Conservation (phyloP, 2,329 filamentous ascomycete genomes). For the Ophioceras dolichostomum region DNA sequence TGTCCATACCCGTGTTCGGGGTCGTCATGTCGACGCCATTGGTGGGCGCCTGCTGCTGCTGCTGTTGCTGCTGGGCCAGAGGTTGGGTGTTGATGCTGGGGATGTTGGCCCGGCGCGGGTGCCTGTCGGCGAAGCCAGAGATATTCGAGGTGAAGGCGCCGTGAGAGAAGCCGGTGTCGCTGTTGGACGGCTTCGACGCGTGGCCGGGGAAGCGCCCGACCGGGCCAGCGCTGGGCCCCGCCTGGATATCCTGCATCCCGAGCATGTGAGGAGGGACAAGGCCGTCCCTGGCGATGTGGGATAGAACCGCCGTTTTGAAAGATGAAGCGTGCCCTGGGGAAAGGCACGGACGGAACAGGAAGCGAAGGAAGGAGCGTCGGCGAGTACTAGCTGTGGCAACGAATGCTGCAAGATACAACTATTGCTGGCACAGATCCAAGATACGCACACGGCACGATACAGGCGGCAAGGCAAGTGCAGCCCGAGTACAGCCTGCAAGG, state of each 20-base stretch:
- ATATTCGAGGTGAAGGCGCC: conserved; percentile 84
- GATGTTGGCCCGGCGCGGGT: conserved; percentile 70
- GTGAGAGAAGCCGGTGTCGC: conserved; percentile 85
- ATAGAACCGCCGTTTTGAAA: conserved; percentile 72
- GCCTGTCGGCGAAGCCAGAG: conserved; percentile 74
- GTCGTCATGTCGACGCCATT: conserved; percentile 66
- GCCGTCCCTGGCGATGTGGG: conserved; percentile 67
- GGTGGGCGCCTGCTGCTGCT: conserved; percentile 28
- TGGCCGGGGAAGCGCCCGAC: conserved; percentile 54
- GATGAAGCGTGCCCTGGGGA: conserved; percentile 41
- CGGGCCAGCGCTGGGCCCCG: conserved; percentile 40
- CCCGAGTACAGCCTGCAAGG: no score
- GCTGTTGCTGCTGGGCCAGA: conserved; percentile 27
- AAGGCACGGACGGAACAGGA: conserved; percentile 35
- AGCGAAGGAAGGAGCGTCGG: no score
- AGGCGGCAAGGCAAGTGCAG: no score
- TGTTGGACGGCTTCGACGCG: conserved; percentile 68
- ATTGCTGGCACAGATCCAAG: no score
- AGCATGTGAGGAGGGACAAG: conserved; percentile 78
- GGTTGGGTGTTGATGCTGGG: conserved; percentile 84
- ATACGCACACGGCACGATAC: no score
- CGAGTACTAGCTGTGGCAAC: no score
- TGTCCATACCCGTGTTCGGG: conserved; percentile 82
- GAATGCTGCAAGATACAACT: no score
- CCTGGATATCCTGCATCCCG: conserved; percentile 79